Evolutionary conservation across 2,329 filamentous ascomycete genomes (phyloP).

Genomic region (Plectosphaerella cucumerina): DNA sequence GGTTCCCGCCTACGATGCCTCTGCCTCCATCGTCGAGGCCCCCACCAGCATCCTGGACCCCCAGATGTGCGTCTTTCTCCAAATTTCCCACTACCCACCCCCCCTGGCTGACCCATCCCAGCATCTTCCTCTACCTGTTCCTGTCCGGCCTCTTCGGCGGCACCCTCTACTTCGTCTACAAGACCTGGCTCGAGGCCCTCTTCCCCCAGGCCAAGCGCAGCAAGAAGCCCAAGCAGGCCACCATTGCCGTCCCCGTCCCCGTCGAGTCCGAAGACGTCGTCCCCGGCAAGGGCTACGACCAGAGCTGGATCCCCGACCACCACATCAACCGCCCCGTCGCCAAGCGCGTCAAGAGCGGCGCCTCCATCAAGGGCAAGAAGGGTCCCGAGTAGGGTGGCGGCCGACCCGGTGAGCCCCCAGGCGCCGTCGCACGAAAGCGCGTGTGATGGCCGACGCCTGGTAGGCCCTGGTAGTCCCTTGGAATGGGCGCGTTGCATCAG

Average conservation of each 20-base stretch:
- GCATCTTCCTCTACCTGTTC: conserved; percentile 96
- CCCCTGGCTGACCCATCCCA: conserved; percentile 43
- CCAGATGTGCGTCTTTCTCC: conserved; percentile 70
- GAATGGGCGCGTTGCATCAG: too few relatives aligned
- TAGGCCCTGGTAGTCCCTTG: background rate
- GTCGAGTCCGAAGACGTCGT: conserved; percentile 68
- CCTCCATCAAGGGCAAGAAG: conserved; percentile 34
- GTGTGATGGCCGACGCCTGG: background rate
- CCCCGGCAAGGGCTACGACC: conserved; percentile 74
- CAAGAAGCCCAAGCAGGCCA: conserved; percentile 64
- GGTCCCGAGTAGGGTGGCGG: conserved; percentile 6
- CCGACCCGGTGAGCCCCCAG: background rate
- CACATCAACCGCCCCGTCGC: conserved; percentile 84
- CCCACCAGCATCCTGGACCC: conserved; percentile 91
- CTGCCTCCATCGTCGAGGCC: conserved; percentile 82
- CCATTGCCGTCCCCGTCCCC: conserved; percentile 57
- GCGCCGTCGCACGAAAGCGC: conserved; percentile 2
- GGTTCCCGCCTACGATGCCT: conserved; percentile 74
- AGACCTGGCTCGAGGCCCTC: conserved; percentile 92
- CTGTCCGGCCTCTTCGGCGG: conserved; percentile 74
- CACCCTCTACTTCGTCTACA: conserved; percentile 94
- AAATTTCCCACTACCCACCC: conserved; percentile 34
- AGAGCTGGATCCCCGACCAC: conserved; percentile 88
- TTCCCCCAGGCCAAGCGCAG: conserved; percentile 84
- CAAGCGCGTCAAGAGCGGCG: conserved; percentile 59